A percentile compares a stretch with the other conserved stretches of the same genome.
Conservation (phyloP, 2,329 filamentous ascomycete species). For the Aschersonia sp. region DNA sequence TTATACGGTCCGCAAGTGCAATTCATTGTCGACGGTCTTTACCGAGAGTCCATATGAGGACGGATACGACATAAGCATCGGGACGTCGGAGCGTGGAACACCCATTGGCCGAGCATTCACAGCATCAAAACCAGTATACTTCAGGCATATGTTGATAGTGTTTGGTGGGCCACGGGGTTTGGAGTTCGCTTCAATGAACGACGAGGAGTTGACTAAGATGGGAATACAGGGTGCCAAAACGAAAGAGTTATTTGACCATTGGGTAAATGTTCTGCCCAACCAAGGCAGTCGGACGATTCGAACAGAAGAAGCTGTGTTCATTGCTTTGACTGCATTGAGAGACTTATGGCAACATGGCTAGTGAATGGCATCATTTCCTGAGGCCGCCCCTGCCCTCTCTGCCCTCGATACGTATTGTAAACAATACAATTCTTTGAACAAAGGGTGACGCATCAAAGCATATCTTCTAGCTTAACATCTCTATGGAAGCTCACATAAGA, state of each 20-base stretch:
- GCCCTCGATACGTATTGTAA: no score
- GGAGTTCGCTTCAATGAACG: constrained; percentile 57
- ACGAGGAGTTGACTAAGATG: constrained; percentile 38
- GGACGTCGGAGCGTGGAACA: constrained; percentile 64
- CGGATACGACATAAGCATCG: constrained; percentile 72
- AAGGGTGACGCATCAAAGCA: no score
- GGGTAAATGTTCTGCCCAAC: constrained; percentile 67
- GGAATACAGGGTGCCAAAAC: constrained; percentile 51
- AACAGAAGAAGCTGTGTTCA: constrained; percentile 71
- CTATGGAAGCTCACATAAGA: no score
- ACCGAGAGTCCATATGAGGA: constrained; percentile 61
- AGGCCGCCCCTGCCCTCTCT: no score
- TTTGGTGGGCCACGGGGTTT: constrained; percentile 72
- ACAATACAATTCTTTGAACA: no score
- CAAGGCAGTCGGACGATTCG: constrained; percentile 73
- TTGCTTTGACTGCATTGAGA: constrained; percentile 57
- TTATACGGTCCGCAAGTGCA: constrained; percentile 53
- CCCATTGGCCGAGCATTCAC: constrained; percentile 33
- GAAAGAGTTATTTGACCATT: constrained; percentile 64
- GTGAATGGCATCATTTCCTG: no score
- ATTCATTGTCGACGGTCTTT: constrained; percentile 57
- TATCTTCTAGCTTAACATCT: no score
- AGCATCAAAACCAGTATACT: constrained; percentile 26
- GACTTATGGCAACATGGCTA: constrained; percentile 31
- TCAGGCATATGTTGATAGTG: constrained; percentile 61